Evolutionary conservation across 805 yeast species (phyloP).

Genomic region (Alloascoidea hylecoeti): DNA sequence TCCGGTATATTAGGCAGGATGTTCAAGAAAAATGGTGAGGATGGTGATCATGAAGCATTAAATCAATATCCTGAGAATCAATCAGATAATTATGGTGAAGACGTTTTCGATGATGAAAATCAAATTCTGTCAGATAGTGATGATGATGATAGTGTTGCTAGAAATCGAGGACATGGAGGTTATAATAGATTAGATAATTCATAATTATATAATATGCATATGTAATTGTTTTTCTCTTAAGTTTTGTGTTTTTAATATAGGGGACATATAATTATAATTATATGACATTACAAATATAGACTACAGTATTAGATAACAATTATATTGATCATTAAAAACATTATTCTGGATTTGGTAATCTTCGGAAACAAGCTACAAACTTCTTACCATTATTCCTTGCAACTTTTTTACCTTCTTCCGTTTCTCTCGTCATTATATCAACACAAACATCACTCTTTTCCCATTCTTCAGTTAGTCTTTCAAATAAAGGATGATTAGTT

Average conservation of each 20-base stretch:
- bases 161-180: neutral
- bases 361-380: conserved; percentile 75
- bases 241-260: neutral
- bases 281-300: neutral
- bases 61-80: neutral
- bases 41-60: conserved; percentile 3
- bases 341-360: conserved; percentile 45
- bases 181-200: neutral
- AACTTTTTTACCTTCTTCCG: conserved; percentile 97
- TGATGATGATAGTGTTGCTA: neutral
- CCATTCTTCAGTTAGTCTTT: conserved; percentile 67
- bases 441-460: conserved; percentile 75
- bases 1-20: conserved; percentile 20
- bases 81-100: conserved; percentile 4
- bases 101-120: conserved; percentile 9
- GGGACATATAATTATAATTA: neutral
- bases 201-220: neutral
- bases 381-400: conserved; percentile 80
- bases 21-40: conserved; percentile 9
- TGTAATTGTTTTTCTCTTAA: neutral
- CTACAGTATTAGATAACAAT: neutral
- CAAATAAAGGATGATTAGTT: conserved; percentile 83
- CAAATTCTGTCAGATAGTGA: neutral
- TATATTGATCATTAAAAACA: neutral
- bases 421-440: conserved; percentile 73